Conservation (phyloP, 768 basidiomycete genomes). For the Amylocystis lapponica region DNA sequence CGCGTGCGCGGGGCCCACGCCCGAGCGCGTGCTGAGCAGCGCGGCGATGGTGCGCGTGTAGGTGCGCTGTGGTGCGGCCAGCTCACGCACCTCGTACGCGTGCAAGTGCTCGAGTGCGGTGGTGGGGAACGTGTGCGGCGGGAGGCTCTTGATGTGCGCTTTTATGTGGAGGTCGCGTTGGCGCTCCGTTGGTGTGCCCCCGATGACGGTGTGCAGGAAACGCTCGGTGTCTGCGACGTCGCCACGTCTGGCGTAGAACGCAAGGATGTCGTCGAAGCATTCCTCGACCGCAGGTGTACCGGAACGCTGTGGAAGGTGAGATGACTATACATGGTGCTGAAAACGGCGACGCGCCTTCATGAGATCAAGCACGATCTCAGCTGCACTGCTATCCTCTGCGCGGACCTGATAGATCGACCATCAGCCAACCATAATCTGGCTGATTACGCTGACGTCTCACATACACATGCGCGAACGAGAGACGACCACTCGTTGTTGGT, state of each 20-base stretch:
- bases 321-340: slow-evolving; percentile 1
- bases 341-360: slow-evolving; percentile 37
- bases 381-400: slow-evolving; percentile 41
- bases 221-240: slow-evolving; percentile 40
- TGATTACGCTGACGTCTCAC: slow-evolving; percentile 2
- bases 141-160: slow-evolving; percentile 49
- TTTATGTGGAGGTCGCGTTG: slow-evolving; percentile 74
- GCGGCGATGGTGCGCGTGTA: slow-evolving; percentile 66
- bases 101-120: slow-evolving; percentile 66
- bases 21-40: slow-evolving; percentile 38
- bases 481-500: slow-evolving; percentile 9
- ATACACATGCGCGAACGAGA: slow-evolving; percentile 11
- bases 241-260: slow-evolving; percentile 41
- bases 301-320: slow-evolving; percentile 30
- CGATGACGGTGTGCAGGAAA: slow-evolving; percentile 6
- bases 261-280: slow-evolving; percentile 42
- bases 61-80: slow-evolving; percentile 63
- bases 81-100: slow-evolving; percentile 56
- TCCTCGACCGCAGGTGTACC: slow-evolving; percentile 37
- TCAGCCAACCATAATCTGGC: background rate
- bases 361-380: slow-evolving; percentile 44
- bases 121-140: slow-evolving; percentile 45
- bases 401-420: slow-evolving; percentile 33
- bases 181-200: slow-evolving; percentile 36
- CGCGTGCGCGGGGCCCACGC: slow-evolving; percentile 61